Evolutionary conservation across 176 grass and related monocot species (phyloP).

Genomic region (Cenchrus americanus): DNA sequence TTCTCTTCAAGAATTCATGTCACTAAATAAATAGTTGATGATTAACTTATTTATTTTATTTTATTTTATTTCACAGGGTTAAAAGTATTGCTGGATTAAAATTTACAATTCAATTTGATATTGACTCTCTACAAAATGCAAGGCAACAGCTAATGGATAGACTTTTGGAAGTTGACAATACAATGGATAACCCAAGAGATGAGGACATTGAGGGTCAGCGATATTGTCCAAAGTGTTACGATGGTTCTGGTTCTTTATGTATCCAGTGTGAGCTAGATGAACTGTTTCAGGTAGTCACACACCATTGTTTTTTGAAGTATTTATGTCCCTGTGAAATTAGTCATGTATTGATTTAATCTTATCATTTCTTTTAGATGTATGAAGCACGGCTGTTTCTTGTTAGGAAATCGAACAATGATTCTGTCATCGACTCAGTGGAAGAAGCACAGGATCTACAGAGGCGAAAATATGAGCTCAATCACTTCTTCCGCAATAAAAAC

Average conservation of each 20-base stretch:
- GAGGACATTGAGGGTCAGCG: conserved; percentile 81
- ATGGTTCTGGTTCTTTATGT: conserved; percentile 87
- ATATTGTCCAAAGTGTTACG: conserved; percentile 89
- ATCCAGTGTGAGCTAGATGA: conserved; percentile 89
- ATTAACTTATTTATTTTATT: conserved; percentile 37
- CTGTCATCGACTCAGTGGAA: conserved; percentile 77
- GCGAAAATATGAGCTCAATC: conserved; percentile 79
- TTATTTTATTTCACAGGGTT: conserved; percentile 61
- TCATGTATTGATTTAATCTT: conserved; percentile 39
- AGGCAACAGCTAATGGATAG: conserved; percentile 70
- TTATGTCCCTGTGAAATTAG: conserved; percentile 17
- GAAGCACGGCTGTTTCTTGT: conserved; percentile 81
- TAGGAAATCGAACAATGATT: conserved; percentile 79
- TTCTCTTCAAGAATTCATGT: conserved; percentile 21
- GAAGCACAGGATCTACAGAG: conserved; percentile 79
- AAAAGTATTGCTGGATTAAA: conserved; percentile 70
- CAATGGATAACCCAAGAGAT: conserved; percentile 81
- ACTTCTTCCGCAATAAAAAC: conserved; percentile 80
- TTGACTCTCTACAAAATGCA: conserved; percentile 78
- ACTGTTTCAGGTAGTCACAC: conserved; percentile 70
- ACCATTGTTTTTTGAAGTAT: conserved; percentile 13
- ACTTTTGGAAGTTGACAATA: conserved; percentile 83
- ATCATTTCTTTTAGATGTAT: conserved; percentile 68
- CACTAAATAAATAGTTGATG: conserved; percentile 33
- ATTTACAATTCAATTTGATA: conserved; percentile 76